These are phyloP conservation scores for Penicillium sclerotigenum DNA, from an alignment of 2,329 filamentous ascomycete genomes.

Conservation along the genomic window DNA sequence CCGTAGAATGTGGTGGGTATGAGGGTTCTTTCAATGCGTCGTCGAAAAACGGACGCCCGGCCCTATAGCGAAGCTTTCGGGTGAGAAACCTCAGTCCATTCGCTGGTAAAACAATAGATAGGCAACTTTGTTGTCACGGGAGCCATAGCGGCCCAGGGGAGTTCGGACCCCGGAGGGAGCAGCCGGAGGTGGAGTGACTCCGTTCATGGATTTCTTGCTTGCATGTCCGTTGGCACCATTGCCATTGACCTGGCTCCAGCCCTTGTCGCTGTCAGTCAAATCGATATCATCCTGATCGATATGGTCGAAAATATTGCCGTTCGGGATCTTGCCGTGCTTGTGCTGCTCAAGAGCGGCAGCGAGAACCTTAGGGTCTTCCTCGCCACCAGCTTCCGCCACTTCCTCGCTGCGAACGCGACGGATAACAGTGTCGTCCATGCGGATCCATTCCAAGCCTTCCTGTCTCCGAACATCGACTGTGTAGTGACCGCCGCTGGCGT, in stretches of 20 bases:
- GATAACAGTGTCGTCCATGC: slow-evolving; percentile 90
- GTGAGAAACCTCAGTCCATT: slow-evolving; percentile 44
- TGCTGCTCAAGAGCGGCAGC: slow-evolving; percentile 64
- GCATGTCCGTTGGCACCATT: slow-evolving; percentile 41
- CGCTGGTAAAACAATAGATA: slow-evolving; percentile 95
- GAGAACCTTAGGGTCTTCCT: slow-evolving; percentile 71
- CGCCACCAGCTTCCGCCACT: slow-evolving; percentile 78
- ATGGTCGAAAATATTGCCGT: slow-evolving; percentile 71
- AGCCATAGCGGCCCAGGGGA: slow-evolving; percentile 54
- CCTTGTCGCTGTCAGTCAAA: slow-evolving; percentile 59
- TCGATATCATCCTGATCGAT: slow-evolving; percentile 63
- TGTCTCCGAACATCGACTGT: slow-evolving; percentile 95
- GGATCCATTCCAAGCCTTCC: slow-evolving; percentile 93
- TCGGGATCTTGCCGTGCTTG: slow-evolving; percentile 50
- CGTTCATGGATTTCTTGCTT: slow-evolving; percentile 75
- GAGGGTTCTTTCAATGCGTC: slow-evolving; percentile 10
- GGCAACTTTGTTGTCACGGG: slow-evolving; percentile 93
- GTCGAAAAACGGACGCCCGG: not conserved
- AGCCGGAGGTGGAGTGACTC: slow-evolving; percentile 51
- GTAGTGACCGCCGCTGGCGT: slow-evolving; percentile 92
- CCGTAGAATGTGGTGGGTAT: slow-evolving; percentile 8
- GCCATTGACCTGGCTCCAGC: slow-evolving; percentile 84
- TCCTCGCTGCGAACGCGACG: slow-evolving; percentile 81
- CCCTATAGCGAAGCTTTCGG: not conserved
- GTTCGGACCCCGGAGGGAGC: slow-evolving; percentile 57